Base-by-base conservation (phyloP, 2,329 filamentous ascomycete genomes). In the Falciphora oryzae region DNA sequence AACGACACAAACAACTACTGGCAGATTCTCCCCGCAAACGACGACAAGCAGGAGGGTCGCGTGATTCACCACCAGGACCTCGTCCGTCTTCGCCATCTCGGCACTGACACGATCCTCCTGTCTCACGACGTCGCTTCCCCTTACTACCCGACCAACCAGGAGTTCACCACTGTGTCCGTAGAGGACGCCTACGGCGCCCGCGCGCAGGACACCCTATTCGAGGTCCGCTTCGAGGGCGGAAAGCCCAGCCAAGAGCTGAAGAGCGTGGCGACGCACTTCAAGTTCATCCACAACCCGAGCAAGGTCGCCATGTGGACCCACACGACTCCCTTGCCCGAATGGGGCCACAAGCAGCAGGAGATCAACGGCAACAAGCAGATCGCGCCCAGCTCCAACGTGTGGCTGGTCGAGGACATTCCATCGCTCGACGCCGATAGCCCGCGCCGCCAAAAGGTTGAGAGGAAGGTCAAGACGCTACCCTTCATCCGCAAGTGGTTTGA, bases 301-400 rank as follows among this genome's bases (percentile, higher is more conserved):
- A 96, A 96, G 76, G 95, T 99, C 62, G 94, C 95, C 69, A 96
- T 99, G 94, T 99, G 95, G 95, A 99, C 95, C 32, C 94, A 98
- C 77, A 90, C 90, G 50, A 95, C 88, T 66, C 92, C 95, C 62
- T 86, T 99, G n/a, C 95, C 95, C 5, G 95, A 99, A 4, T 99
- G 95, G 95, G 95, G 85, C 31, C 94, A 91, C 81, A 95, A 96
- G 77, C 95, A 99, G 77, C 94, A 96, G 73, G 95, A 99, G 76
- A 97, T 99, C 81, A 99, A 99, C 77, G 95, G 95, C 66, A 99
- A 99, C 83, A 99, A 99, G 85, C 96, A 97, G 75, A 81, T 96
- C 64, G 83, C 88, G 32, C 91, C 94, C 67, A 89, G 90, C 74
- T 97, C 92, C 75, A 99, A 99, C 75, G 84, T 97, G 67, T 99